Base-by-base conservation (phyloP, 371 early-diverging fungal genomes). In the Homolaphlyctis polyrhiza region DNA sequence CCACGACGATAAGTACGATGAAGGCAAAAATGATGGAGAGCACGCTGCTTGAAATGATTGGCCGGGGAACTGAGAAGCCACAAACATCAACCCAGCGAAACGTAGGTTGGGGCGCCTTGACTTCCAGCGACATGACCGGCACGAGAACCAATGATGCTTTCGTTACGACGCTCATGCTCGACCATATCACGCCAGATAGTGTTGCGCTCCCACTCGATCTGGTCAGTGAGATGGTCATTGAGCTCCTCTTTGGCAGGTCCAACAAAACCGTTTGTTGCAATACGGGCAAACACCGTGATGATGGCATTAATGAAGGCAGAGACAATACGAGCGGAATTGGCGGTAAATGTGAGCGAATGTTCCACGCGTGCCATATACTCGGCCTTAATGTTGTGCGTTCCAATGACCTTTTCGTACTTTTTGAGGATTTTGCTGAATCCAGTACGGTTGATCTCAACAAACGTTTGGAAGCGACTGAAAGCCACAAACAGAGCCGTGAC, bases 151-250 rank as follows among this genome's bases (percentile, higher is more conserved):
- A 76, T 66, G n/a, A 72, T 71, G n/a, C n/a, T 54, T 27, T 74
- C 79, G 27, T 76, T 74, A 63, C 77, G 67, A 30, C 97, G 85
- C 71, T 96, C 97, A 67, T 86, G 81, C 21, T 91, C 89, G 60
- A 97, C 86, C 94, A 96, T 91, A 70, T 97, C 97, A 62, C 93
- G 83, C 97, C 97, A 97, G 6, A 97, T 90, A 0, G 97, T 96
- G 72, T 95, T 96, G 69, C 97, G 88, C 71, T 96, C 95, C 90
- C 91, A 95, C 2, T 92, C 93, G 63, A 97, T 87, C 48, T 90
- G 91, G 65, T 96, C 96, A 51, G 94, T 80, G 67, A 96, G 76
- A 65, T 91, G 87, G 28, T 81, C 76, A 60, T 90, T 87, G 27
- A 97, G 86, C 55, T 92, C 91, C 0, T 75, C 74, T 27, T 82